Percentiles rank a stretch among this genome's conserved stretches.
These are phyloP conservation scores for Musa troglodytarum DNA, from an alignment of 176 grass and related monocot genomes.

Conservation along the genomic window DNA sequence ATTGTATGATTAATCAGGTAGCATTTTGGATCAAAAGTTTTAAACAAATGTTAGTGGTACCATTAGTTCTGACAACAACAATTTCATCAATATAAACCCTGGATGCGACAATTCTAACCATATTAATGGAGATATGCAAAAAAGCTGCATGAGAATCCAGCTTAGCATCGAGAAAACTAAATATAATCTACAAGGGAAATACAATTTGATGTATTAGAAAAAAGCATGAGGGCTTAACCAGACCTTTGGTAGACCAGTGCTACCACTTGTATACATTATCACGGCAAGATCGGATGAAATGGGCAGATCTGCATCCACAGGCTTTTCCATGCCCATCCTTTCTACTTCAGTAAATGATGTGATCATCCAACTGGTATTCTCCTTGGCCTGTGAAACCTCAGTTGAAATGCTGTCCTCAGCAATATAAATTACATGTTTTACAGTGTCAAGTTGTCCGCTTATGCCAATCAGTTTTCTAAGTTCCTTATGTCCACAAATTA, in stretches of 20 bases:
- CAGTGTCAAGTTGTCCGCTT: constrained; percentile 68
- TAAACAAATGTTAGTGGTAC: no score
- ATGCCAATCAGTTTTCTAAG: constrained; percentile 82
- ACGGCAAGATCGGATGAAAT: constrained; percentile 61
- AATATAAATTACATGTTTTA: constrained; percentile 84
- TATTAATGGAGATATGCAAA: neutral
- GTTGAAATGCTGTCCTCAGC: constrained; percentile 56
- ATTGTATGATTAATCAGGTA: no score
- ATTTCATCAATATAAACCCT: neutral
- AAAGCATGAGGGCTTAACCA: constrained; percentile 29
- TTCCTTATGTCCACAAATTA: constrained; percentile 80
- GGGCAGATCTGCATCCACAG: constrained; percentile 50
- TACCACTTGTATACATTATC: constrained; percentile 98
- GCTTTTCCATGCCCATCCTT: constrained; percentile 54
- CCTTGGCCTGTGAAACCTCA: constrained; percentile 66
- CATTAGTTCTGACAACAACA: neutral
- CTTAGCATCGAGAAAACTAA: no score
- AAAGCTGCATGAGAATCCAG: no score
- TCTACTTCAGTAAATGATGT: constrained; percentile 77
- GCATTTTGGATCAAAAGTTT: no score
- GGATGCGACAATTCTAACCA: neutral
- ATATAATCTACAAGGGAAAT: neutral
- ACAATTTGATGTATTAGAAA: neutral
- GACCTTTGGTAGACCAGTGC: constrained; percentile 97
- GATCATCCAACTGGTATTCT: constrained; percentile 55